Conservation (phyloP, 805 yeast species). For the Metschnikowia dekortorum region DNA sequence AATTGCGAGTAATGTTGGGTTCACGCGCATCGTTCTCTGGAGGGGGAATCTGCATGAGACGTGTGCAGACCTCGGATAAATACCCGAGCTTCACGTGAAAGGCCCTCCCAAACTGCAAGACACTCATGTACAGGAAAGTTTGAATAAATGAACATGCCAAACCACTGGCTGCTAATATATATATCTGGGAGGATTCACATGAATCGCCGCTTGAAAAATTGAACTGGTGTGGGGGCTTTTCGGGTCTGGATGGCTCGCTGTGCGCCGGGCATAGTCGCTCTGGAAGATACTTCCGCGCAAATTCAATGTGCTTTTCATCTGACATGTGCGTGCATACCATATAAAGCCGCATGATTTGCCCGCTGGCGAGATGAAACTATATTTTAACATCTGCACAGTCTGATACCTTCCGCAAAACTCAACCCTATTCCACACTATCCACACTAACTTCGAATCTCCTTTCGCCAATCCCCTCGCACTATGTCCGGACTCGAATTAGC, state of each 20-base stretch:
- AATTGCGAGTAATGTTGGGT: constrained; percentile 1
- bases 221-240: background rate
- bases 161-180: background rate
- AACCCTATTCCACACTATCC: background rate
- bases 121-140: background rate
- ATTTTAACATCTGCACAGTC: background rate
- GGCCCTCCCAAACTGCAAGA: background rate
- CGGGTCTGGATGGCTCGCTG: background rate
- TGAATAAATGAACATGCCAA: background rate
- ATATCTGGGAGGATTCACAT: background rate
- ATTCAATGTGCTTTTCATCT: constrained; percentile 2
- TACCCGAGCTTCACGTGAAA: background rate
- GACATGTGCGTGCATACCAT: constrained; percentile 1
- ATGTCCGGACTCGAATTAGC: constrained; percentile 38
- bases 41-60: background rate
- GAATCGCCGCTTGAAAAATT: no score
- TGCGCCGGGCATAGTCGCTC: background rate
- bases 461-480: background rate
- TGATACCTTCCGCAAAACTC: background rate
- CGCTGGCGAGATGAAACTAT: background rate
- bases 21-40: background rate
- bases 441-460: background rate
- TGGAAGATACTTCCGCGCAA: background rate
- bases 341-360: constrained; percentile 2
- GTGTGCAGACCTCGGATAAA: constrained; percentile 4